phyloP scores from a whole-genome alignment of 768 basidiomycete genomes.

The Cyclocybe aegerita region DNA sequence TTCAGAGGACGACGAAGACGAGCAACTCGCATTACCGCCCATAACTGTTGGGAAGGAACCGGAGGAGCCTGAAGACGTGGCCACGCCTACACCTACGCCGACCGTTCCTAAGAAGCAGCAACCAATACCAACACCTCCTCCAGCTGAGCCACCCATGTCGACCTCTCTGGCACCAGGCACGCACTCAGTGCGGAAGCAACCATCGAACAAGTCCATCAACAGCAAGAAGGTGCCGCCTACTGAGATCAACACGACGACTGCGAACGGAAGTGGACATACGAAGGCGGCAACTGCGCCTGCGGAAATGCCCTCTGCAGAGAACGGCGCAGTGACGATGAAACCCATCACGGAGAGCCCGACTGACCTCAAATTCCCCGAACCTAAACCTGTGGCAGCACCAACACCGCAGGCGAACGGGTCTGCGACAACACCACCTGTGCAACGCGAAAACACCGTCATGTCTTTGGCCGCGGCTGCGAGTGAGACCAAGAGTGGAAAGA shows the following conservation, averaged over 20 bases:
- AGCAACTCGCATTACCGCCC: not conserved
- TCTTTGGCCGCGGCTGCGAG: too few species aligned
- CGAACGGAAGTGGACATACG: slow-evolving; percentile 14
- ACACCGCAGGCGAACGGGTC: slow-evolving; percentile 9
- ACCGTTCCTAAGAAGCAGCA: slow-evolving; percentile 3
- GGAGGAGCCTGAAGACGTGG: slow-evolving; percentile 9
- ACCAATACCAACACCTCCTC: slow-evolving; percentile 5
- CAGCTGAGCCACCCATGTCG: slow-evolving; percentile 11
- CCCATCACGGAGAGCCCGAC: slow-evolving; percentile 49
- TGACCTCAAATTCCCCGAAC: slow-evolving; percentile 26
- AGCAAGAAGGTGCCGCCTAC: slow-evolving; percentile 27
- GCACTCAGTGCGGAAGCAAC: slow-evolving; percentile 29
- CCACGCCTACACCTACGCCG: slow-evolving; percentile 17
- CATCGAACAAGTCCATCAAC: slow-evolving; percentile 36
- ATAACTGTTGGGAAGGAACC: not conserved
- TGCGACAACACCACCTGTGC: slow-evolving; percentile 19
- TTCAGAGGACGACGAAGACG: slow-evolving; percentile 19
- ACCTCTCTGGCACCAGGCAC: slow-evolving; percentile 20
- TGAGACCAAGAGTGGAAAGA: slow-evolving; percentile 27
- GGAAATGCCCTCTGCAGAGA: slow-evolving; percentile 9
- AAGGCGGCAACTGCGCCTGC: slow-evolving; percentile 30
- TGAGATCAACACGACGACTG: slow-evolving; percentile 19
- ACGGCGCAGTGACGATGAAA: slow-evolving; percentile 21
- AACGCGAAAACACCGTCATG: slow-evolving; percentile 9
- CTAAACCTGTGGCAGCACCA: slow-evolving; percentile 7